A percentile compares a stretch with the other conserved stretches of the same genome.
These are phyloP conservation scores for Ceratobasidium sp. DNA, from an alignment of 1,284 basidiomycete genomes.

Conservation along the genomic window DNA sequence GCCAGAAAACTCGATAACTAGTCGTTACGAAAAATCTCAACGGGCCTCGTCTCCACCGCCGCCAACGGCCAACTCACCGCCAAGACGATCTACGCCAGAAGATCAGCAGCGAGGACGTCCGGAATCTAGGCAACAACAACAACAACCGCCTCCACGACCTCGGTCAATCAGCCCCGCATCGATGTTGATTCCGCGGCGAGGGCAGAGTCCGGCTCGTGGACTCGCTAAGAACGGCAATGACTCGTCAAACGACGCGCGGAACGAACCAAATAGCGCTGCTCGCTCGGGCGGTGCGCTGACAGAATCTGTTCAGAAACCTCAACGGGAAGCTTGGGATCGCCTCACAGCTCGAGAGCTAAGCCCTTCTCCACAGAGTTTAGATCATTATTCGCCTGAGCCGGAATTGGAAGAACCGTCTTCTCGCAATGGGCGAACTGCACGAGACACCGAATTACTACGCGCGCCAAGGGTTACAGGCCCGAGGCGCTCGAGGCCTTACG, in stretches of 20 bases:
- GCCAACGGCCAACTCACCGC: constrained; percentile 9
- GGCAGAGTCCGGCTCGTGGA: constrained; percentile 41
- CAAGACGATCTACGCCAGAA: constrained; percentile 19
- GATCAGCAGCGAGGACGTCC: constrained; percentile 1
- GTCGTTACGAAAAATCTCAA: constrained; percentile 8
- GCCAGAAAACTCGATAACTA: constrained; percentile 28
- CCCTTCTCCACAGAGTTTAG: not conserved
- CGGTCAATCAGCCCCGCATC: constrained; percentile 37
- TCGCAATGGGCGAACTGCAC: not conserved
- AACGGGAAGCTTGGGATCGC: constrained; percentile 25
- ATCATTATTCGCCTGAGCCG: constrained; percentile 29
- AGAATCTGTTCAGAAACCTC: not conserved
- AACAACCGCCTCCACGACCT: constrained; percentile 20
- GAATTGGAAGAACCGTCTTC: not conserved
- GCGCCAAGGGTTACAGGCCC: constrained; percentile 22
- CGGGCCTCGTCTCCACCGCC: constrained; percentile 21
- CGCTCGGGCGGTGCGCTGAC: not conserved
- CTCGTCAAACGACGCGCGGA: constrained; percentile 8
- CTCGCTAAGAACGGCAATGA: constrained; percentile 29
- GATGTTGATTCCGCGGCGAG: constrained; percentile 39
- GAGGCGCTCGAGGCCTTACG: constrained; percentile 16
- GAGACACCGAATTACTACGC: not conserved
- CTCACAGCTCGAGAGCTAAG: not conserved
- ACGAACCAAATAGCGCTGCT: not conserved
- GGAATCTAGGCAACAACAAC: constrained; percentile 6